Base-by-base conservation (phyloP, 345 rosid genomes). In the Excoecaria agallocha region DNA sequence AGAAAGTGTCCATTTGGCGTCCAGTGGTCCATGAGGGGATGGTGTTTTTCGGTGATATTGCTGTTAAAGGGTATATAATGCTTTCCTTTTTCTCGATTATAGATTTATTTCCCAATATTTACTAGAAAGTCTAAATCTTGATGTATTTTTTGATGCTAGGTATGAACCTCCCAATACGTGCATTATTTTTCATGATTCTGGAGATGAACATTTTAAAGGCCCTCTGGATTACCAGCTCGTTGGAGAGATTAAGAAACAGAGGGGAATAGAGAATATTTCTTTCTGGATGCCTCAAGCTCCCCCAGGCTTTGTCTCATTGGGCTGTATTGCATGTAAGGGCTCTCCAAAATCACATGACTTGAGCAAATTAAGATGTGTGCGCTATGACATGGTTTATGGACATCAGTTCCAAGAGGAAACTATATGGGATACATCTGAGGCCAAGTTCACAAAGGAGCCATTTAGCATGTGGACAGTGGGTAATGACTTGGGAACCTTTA, bases 201-300 rank as follows among this genome's bases (percentile, higher is more conserved):
- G n/a, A n/a, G n/a, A n/a, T n/a, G 96, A 87, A 60, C 81, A 91
- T 72, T 84, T 88, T 67, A 91, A 82, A 86, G 71, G 85, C 57
- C 86, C 98, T 74, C 45, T 86, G 52, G 92, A 84, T 79, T 95
- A 90, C 76, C 89, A 86, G 56, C 80, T 80, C 73, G 93, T 93
- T 77, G 99, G 97, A 73, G 90, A 90, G 45, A 85, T 93, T 68
- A 95, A 93, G 86, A 93, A 86, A 84, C 92, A 88, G 51, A 88
- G 88, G 78, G 96, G 96, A 77, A 81, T 90, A 81, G 98, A 93
- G 57, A 86, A 74, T 81, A 85, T 93, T 72, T 87, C 93, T 46
- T 95, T 95, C 80, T 95, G 97, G 96, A 85, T 93, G 89, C 99
- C 97, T 77, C 93, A 86, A 83, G 92, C 99, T 61, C 98, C 98